Conservation (phyloP, 345 rosid species). For the Cardamine occulta region DNA sequence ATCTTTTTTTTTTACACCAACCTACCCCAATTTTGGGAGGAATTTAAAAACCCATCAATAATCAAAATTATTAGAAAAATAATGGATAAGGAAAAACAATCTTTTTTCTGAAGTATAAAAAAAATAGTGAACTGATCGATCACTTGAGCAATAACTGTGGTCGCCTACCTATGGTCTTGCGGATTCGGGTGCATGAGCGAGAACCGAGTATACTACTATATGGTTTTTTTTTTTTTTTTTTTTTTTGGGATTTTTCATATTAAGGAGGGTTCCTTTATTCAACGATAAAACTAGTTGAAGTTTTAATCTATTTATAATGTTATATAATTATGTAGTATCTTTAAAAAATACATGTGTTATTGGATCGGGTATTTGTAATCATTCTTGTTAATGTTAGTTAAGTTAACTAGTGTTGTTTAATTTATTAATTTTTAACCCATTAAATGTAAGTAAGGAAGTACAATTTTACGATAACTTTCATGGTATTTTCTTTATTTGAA, state of each 20-base stretch:
- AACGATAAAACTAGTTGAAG: neutral
- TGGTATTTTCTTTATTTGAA: neutral
- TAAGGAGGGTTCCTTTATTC: neutral
- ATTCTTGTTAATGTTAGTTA: neutral
- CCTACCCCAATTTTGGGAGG: conserved; percentile 16
- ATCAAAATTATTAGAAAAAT: neutral
- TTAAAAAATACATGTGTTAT: neutral
- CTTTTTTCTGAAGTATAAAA: neutral
- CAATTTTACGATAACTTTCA: neutral
- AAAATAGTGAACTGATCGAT: conserved; percentile 1
- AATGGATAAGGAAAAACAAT: neutral
- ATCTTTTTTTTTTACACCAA: neutral
- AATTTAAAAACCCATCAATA: neutral
- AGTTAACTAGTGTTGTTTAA: neutral
- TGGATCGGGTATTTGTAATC: neutral
- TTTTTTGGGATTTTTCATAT: neutral
- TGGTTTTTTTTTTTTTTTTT: too few relatives aligned
- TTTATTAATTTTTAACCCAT: neutral
- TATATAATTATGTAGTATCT: neutral
- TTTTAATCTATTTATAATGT: neutral
- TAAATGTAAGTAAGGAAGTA: neutral
- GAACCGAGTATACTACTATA: neutral
- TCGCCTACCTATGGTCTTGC: neutral
- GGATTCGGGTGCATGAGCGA: neutral
- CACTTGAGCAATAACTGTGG: conserved; percentile 6